Percentiles rank a stretch among this genome's conserved stretches.
Conservation (phyloP, 139 green algal species). For the Micractinium conductrix region DNA sequence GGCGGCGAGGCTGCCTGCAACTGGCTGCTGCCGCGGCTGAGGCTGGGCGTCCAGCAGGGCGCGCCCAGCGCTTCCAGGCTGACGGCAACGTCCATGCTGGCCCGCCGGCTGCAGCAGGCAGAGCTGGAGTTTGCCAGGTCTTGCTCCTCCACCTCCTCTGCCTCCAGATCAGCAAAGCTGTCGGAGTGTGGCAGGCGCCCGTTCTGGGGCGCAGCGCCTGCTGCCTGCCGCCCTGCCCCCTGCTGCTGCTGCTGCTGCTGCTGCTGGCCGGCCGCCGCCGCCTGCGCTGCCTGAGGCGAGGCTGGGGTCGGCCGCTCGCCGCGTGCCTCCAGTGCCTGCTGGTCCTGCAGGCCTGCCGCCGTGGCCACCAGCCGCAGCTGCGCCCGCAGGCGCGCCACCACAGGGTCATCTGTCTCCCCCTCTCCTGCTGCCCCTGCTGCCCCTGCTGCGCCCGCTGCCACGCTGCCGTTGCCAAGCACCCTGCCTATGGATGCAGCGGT, state of each 20-base stretch:
- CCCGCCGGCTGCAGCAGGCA: background rate
- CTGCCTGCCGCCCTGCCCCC: background rate
- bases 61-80: too few relatives aligned
- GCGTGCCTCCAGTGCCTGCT: background rate
- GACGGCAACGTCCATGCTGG: too few relatives aligned
- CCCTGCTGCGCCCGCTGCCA: background rate
- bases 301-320: background rate
- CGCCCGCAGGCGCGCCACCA: background rate
- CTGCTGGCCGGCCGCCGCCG: background rate
- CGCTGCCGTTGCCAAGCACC: background rate
- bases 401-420: background rate
- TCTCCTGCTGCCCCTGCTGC: background rate
- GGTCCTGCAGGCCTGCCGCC: constrained; percentile 7
- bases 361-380: constrained; percentile 20
- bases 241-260: background rate
- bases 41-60: too few relatives aligned
- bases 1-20: background rate
- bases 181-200: background rate
- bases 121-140: background rate
- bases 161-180: constrained; percentile 36
- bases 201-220: background rate
- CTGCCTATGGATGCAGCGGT: constrained; percentile 19
- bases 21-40: background rate
- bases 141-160: constrained; percentile 19
- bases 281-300: background rate